Conservation (phyloP, 495 filamentous ascomycete genomes). For the Neurospora sp. region DNA sequence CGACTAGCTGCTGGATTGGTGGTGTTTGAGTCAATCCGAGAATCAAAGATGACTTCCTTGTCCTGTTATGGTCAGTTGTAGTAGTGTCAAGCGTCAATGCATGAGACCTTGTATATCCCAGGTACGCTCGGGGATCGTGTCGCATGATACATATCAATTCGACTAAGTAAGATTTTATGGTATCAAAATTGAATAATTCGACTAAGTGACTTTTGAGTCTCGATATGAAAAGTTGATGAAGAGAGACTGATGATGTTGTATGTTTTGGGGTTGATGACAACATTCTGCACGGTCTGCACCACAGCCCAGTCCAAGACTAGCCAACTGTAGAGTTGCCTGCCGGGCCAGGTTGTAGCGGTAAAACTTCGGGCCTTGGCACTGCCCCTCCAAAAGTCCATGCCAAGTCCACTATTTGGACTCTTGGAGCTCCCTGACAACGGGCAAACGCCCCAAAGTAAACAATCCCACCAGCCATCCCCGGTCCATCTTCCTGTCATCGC, state of each 20-base stretch:
- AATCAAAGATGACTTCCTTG: background rate
- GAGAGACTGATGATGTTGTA: background rate
- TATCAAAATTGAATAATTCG: background rate
- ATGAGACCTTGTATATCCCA: background rate
- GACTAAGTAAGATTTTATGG: background rate
- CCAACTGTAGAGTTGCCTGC: background rate
- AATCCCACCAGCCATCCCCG: background rate
- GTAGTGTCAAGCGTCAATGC: background rate
- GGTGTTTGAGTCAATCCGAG: background rate
- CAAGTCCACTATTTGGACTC: background rate
- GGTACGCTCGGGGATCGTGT: background rate
- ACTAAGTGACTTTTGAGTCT: background rate
- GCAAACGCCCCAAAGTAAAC: background rate
- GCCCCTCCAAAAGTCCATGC: background rate
- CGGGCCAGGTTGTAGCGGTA: background rate
- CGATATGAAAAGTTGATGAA: background rate
- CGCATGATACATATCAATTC: background rate
- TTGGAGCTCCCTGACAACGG: background rate
- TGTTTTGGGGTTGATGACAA: background rate
- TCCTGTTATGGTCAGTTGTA: background rate
- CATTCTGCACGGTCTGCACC: background rate
- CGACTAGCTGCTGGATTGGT: background rate
- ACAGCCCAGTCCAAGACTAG: too few relatives aligned
- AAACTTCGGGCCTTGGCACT: background rate
- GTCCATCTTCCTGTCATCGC: background rate